Base-by-base conservation (phyloP, 2,329 filamentous ascomycete species). In the Penicillium verrucosum region DNA sequence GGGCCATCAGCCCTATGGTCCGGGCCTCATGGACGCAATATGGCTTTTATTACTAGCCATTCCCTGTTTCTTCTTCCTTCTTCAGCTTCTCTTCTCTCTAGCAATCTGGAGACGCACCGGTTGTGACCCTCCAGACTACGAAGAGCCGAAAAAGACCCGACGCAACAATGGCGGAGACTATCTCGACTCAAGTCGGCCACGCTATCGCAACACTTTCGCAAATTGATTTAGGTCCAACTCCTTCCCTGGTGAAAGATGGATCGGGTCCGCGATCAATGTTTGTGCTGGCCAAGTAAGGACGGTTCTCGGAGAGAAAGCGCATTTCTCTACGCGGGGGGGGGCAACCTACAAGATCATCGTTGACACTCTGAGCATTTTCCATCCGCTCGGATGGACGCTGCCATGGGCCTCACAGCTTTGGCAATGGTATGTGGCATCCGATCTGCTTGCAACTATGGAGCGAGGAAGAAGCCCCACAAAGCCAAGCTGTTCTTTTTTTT, bases 321-420 rank as follows among this genome's bases (percentile, higher is more conserved):
- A 62, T 2, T 85, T 92, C 72, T 84, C 86, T 60, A 93, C 85
- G 16, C 82, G 90, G 90, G 83, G 5, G 74, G n/a, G n/a, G n/a
- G n/a, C 90, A 0, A 89, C 92, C 0, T 97, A 94, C 70, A 73
- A 79, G 61, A 89, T 96, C 57, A 82, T 95, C 63, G 89, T 94
- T 74, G 87, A 95, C 73, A 89, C 84, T 0, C 73, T 96, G 9
- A 89, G 68, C 78, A 87, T 57, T 80, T 96, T 0, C 81, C 81
- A 0, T 76, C 80, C 1, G 81, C 85, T 1, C 84, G 82, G 55
- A 70, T 92, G 21, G 89, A 96, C 72, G 90, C 92, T 8, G 87
- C 89, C 0, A 86, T 96, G 77, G 92, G 92, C 0, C 75, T 96
- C 14, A 89, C 89, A 0, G 89, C 90, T 2, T 80, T 96, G 30